These are phyloP conservation scores for Cercospora beticola DNA, from an alignment of 2,329 filamentous ascomycete genomes.

Conservation along the genomic window DNA sequence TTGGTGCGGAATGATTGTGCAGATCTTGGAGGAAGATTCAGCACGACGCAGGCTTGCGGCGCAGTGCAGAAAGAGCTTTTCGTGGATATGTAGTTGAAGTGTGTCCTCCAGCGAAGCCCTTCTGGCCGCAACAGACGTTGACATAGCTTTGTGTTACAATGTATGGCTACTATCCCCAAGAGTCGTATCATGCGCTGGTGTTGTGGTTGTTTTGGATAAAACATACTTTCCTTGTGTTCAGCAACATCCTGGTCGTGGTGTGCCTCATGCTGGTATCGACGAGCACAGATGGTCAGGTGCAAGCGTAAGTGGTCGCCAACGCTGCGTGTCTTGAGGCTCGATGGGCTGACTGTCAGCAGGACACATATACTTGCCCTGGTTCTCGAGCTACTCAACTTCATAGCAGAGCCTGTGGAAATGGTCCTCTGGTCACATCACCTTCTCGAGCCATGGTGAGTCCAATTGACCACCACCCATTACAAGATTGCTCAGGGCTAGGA, in stretches of 20 bases:
- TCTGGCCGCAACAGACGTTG: neutral
- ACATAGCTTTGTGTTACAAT: neutral
- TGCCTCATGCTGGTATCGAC: conserved; percentile 9
- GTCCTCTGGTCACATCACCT: conserved; percentile 24
- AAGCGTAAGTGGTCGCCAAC: neutral
- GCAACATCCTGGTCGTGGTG: conserved; percentile 6
- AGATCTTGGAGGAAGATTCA: neutral
- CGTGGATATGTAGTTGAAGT: neutral
- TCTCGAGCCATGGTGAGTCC: conserved; percentile 21
- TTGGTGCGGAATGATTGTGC: neutral
- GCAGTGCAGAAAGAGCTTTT: neutral
- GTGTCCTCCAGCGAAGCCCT: neutral
- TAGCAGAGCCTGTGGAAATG: conserved; percentile 22
- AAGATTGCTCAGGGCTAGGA: neutral
- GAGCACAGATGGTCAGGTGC: conserved; percentile 1
- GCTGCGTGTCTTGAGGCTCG: neutral
- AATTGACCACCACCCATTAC: neutral
- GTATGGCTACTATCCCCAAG: conserved; percentile 10
- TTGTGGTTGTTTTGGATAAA: conserved; percentile 16
- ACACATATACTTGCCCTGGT: conserved; percentile 6
- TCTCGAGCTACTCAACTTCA: conserved; percentile 14
- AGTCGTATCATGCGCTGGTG: conserved; percentile 6
- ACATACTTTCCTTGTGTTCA: conserved; percentile 11
- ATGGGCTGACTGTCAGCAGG: conserved; percentile 9
- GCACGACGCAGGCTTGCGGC: neutral